Evolutionary conservation across 371 early-diverging fungal genomes (phyloP).

Genomic region (Coemansia sp.): DNA sequence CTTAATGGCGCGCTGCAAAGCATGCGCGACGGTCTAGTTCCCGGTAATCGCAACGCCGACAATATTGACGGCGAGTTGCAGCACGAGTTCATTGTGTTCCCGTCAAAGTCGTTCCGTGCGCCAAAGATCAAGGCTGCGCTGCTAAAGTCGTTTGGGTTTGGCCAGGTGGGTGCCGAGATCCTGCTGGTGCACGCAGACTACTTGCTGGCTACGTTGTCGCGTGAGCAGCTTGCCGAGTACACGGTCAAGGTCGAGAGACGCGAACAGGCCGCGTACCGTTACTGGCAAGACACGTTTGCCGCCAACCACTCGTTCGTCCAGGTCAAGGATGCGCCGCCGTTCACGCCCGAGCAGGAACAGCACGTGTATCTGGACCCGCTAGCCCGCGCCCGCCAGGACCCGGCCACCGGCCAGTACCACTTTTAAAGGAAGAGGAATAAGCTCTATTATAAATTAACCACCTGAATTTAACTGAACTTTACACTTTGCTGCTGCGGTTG

Average conservation of each 20-base stretch:
- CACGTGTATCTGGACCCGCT: slow-evolving; percentile 85
- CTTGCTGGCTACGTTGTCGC: slow-evolving; percentile 74
- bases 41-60: slow-evolving; percentile 95
- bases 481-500: neutral
- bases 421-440: slow-evolving; percentile 7
- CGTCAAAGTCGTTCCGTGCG: slow-evolving; percentile 79
- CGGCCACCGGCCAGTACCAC: slow-evolving; percentile 54
- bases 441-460: no score
- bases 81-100: slow-evolving; percentile 81
- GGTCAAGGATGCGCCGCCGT: slow-evolving; percentile 86
- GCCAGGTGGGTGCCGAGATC: slow-evolving; percentile 93
- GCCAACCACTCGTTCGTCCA: slow-evolving; percentile 80
- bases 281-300: slow-evolving; percentile 87
- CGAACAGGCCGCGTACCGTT: slow-evolving; percentile 81
- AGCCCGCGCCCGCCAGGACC: slow-evolving; percentile 79
- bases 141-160: slow-evolving; percentile 94
- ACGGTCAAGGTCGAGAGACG: slow-evolving; percentile 63
- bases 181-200: slow-evolving; percentile 91
- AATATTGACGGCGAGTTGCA: slow-evolving; percentile 80
- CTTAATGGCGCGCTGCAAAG: slow-evolving; percentile 90
- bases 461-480: neutral
- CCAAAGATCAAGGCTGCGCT: slow-evolving; percentile 90
- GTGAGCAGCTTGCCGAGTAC: slow-evolving; percentile 72
- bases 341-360: slow-evolving; percentile 76
- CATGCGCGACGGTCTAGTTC: slow-evolving; percentile 83